phyloP scores from a whole-genome alignment of 2,329 filamentous ascomycete genomes.

The Pseudovirgaria hyperparasitica region DNA sequence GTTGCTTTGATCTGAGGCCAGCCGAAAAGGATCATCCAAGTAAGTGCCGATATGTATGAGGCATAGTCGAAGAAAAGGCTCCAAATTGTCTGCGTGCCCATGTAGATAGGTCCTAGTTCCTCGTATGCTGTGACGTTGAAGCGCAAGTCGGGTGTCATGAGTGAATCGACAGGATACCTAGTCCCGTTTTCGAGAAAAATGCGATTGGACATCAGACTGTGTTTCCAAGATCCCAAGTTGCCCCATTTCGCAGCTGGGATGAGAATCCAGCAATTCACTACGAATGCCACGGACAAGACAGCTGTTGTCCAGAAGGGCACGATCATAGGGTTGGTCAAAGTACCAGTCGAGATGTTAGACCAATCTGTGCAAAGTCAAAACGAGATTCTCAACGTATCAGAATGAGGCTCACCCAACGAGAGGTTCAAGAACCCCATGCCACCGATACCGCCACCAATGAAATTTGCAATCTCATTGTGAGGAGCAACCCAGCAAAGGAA shows the following conservation, averaged over 20 bases:
- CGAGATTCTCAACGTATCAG: too few relatives aligned
- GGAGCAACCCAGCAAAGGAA: constrained; percentile 54
- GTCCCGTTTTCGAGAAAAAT: constrained; percentile 39
- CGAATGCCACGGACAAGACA: constrained; percentile 42
- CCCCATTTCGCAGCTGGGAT: constrained; percentile 48
- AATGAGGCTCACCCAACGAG: too few relatives aligned
- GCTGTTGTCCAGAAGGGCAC: constrained; percentile 49
- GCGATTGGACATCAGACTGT: constrained; percentile 45
- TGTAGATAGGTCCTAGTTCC: constrained; percentile 42
- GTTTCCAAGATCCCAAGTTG: constrained; percentile 37
- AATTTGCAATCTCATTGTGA: constrained; percentile 44
- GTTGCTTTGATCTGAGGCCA: constrained; percentile 35
- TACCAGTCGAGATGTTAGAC: constrained; percentile 44
- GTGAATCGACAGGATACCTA: constrained; percentile 29
- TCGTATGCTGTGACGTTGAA: constrained; percentile 37
- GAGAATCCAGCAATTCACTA: constrained; percentile 44
- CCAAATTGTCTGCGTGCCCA: constrained; percentile 46
- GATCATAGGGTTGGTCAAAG: constrained; percentile 31
- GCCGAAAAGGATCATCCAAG: constrained; percentile 47
- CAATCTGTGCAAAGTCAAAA: too few relatives aligned
- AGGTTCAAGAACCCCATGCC: constrained; percentile 51
- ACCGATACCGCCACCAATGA: constrained; percentile 47
- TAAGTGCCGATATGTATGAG: constrained; percentile 43
- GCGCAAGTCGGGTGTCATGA: constrained; percentile 30
- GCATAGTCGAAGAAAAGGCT: constrained; percentile 49